Base-by-base conservation (phyloP, 148 eudicot genomes). In the Rheum nobile region DNA sequence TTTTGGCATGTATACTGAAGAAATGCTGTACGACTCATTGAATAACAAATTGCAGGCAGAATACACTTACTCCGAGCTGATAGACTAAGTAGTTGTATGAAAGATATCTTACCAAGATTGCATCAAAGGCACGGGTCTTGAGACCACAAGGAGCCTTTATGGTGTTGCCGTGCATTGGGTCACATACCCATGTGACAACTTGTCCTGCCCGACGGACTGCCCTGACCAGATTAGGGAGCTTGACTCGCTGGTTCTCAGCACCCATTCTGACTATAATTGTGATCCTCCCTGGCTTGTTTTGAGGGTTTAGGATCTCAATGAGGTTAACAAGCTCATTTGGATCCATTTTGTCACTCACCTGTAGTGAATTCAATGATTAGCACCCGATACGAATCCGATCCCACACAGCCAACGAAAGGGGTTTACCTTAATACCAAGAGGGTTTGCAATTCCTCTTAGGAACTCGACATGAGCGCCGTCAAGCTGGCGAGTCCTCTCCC, bases 261-360 rank as follows among this genome's bases (percentile, higher is more conserved):
- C 87, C 87, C 87, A 84, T 84, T 82, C 87, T 82, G 4, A 71
- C 77, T 11, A 84, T 79, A 13, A 84, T 74, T 2, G 87, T 84
- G 17, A 84, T 84, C 65, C 87, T 82, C 73, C 87, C 87, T 11
- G 87, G 79, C 81, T 84, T 84, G 77, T 84, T 84, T 28, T 50
- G 38, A 39, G 85, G 79, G 57, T 84, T 84, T 72, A 84, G 78
- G 75, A 84, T 84, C 46, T 84, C 87, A 67, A 84, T 76, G 12
- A 84, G 82, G 8, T 79, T 82, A 3, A 82, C 76, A 19, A 84
- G 84, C 76, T 84, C 83, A 7, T 84, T 79, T 1, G 87, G 87
- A 71, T 84, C 87, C 87, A 84, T 84, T 74, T 84, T 84, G 67
- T 84, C 78, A 77, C 87, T 84, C 68, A 82, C 87, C 87, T 84